Evolutionary conservation across 257 asterid species (phyloP).

Genomic region (Nicotiana attenuata): DNA sequence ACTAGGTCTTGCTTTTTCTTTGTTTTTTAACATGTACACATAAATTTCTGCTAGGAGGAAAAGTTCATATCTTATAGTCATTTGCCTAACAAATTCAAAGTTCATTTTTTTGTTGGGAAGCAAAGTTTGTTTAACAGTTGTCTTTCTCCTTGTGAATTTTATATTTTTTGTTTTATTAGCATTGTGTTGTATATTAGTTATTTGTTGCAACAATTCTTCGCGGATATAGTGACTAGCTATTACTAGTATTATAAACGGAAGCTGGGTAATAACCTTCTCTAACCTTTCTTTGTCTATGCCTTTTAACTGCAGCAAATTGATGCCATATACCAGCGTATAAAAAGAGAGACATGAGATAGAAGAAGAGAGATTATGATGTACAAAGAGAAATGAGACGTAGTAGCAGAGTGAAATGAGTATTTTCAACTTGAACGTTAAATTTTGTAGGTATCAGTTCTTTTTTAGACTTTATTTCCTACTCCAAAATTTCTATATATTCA

Average conservation of each 20-base stretch:
- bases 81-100: background rate
- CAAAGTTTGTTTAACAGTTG: background rate
- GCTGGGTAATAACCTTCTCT: background rate
- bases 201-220: background rate
- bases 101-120: background rate
- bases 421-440: background rate
- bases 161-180: background rate
- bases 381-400: conserved; percentile 7
- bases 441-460: background rate
- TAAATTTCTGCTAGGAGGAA: background rate
- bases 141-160: background rate
- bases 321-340: background rate
- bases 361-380: background rate
- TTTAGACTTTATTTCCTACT: background rate
- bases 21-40: background rate
- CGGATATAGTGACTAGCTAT: background rate
- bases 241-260: background rate
- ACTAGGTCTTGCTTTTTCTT: background rate
- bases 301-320: conserved; percentile 16
- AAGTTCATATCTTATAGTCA: background rate
- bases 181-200: too few species aligned
- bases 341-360: background rate
- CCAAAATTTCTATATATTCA: background rate
- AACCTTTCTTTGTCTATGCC: background rate
- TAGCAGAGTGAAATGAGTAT: background rate